phyloP scores from a whole-genome alignment of 2,329 filamentous ascomycete genomes.

The Phaeosphaeriaceae sp. region DNA sequence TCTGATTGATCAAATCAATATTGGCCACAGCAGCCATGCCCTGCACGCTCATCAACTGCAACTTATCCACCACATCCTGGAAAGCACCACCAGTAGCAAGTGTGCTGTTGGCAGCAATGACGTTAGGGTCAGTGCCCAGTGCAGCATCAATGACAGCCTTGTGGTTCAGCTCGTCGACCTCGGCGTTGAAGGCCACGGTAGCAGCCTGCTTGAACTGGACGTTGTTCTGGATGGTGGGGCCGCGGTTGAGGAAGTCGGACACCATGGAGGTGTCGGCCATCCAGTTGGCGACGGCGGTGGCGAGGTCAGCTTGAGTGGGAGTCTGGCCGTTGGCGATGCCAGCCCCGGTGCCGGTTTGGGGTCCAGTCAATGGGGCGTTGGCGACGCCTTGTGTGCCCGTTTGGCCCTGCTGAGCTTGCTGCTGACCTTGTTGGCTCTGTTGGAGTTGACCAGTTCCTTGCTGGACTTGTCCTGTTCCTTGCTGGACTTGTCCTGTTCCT shows the following conservation, averaged over 20 bases:
- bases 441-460: constrained; percentile 1
- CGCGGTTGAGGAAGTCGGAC: constrained; percentile 48
- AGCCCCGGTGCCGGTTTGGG: constrained; percentile 23
- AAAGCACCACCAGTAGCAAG: constrained; percentile 47
- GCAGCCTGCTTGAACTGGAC: constrained; percentile 47
- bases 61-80: constrained; percentile 50
- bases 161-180: constrained; percentile 49
- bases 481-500: constrained; percentile 2
- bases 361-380: constrained; percentile 9
- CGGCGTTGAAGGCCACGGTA: constrained; percentile 47
- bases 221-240: constrained; percentile 42
- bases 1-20: constrained; percentile 49
- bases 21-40: constrained; percentile 41
- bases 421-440: constrained; percentile 4
- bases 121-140: constrained; percentile 32
- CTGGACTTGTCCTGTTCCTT: no score
- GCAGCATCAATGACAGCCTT: constrained; percentile 47
- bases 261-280: constrained; percentile 49
- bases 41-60: constrained; percentile 46
- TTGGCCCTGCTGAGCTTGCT: constrained; percentile 1
- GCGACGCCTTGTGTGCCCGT: constrained; percentile 9
- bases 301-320: constrained; percentile 36
- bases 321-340: constrained; percentile 33
- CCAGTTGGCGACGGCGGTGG: constrained; percentile 49
- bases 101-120: constrained; percentile 47